A percentile compares a stretch with the other conserved stretches of the same genome.
Evolutionary conservation across 2,329 filamentous ascomycete genomes (phyloP).

Genomic region (Didymosphaeria variabile): DNA sequence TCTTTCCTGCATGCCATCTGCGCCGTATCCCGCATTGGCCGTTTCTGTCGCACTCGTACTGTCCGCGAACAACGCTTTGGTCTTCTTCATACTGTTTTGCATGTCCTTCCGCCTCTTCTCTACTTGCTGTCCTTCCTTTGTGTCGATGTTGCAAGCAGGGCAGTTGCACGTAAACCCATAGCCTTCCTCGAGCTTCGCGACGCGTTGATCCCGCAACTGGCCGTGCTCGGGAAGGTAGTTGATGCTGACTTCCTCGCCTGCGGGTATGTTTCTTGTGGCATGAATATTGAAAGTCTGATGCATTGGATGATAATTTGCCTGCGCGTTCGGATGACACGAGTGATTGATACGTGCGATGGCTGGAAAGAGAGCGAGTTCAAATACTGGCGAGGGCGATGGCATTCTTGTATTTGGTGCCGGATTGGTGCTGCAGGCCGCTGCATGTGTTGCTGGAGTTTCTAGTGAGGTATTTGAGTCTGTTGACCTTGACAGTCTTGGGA

Average conservation of each 20-base stretch:
- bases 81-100: background rate
- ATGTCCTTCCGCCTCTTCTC: background rate
- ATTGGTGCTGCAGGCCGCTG: background rate
- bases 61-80: background rate
- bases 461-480: background rate
- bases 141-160: conserved; percentile 5
- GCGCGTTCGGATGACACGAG: conserved; percentile 5
- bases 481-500: background rate
- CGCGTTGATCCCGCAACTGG: conserved; percentile 3
- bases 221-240: conserved; percentile 12
- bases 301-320: conserved; percentile 9
- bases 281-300: conserved; percentile 9
- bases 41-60: background rate
- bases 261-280: conserved; percentile 2
- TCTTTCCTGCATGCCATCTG: conserved; percentile 4
- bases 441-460: background rate
- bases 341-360: conserved; percentile 12
- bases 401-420: background rate
- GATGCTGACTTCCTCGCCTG: conserved; percentile 10
- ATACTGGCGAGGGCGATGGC: background rate
- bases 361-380: conserved; percentile 9
- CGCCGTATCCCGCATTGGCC: background rate
- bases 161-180: conserved; percentile 13
- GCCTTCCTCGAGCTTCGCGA: conserved; percentile 7
- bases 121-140: background rate